Evolutionary conservation across 169 alveolate genomes (phyloP).

Genomic region (Theileria luwenshuni): DNA sequence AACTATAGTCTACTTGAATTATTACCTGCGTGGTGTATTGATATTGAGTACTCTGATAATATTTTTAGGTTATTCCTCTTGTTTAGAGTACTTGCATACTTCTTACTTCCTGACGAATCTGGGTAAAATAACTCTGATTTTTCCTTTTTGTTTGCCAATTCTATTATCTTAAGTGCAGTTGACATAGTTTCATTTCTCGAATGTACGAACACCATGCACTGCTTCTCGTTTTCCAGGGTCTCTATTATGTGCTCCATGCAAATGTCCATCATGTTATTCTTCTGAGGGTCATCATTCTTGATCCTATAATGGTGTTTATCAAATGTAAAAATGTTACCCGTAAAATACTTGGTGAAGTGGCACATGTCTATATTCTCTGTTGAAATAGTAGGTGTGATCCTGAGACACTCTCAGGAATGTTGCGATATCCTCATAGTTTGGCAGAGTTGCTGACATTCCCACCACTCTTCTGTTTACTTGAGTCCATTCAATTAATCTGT

Average conservation of each 20-base stretch:
- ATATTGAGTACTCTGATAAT: slow-evolving; percentile 94
- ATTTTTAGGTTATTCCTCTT: slow-evolving; percentile 25
- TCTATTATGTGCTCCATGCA: slow-evolving; percentile 65
- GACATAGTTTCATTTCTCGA: slow-evolving; percentile 92
- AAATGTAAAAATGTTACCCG: slow-evolving; percentile 82
- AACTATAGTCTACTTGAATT: neutral
- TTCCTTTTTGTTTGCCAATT: slow-evolving; percentile 37
- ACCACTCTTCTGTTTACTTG: slow-evolving; percentile 80
- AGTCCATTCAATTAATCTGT: slow-evolving; percentile 70
- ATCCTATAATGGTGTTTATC: neutral
- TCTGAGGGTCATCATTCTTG: neutral
- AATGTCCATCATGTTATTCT: slow-evolving; percentile 31
- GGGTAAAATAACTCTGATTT: slow-evolving; percentile 50
- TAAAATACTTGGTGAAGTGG: slow-evolving; percentile 94
- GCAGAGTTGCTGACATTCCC: slow-evolving; percentile 99
- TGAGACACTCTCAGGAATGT: slow-evolving; percentile 92
- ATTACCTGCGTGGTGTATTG: slow-evolving; percentile 97
- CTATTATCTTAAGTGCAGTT: slow-evolving; percentile 86
- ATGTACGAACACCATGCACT: slow-evolving; percentile 76
- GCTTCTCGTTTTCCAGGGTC: slow-evolving; percentile 70
- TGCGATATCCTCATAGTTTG: slow-evolving; percentile 98
- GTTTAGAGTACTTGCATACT: slow-evolving; percentile 22
- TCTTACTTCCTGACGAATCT: slow-evolving; percentile 44
- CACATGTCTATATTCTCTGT: slow-evolving; percentile 94
- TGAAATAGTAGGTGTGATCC: slow-evolving; percentile 93